A percentile compares a stretch with the other conserved stretches of the same genome.
phyloP scores from a whole-genome alignment of 78 protist genomes.

The Protostelium mycophagum region DNA sequence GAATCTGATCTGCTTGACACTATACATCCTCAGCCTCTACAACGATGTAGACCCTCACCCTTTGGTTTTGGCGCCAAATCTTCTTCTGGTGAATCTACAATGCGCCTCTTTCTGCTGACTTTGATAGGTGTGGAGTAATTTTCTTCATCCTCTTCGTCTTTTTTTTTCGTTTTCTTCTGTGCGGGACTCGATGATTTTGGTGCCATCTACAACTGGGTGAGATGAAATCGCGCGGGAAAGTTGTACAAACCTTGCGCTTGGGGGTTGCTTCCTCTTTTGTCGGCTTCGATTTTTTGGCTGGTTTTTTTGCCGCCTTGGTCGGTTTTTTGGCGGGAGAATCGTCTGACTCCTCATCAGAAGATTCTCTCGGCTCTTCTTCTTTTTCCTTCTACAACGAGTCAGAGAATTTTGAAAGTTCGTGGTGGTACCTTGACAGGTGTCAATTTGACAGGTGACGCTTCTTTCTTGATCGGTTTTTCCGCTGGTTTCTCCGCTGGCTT shows the following conservation, averaged over 20 bases:
- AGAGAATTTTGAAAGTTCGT: too few relatives aligned
- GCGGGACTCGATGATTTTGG: background rate
- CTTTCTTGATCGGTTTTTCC: background rate
- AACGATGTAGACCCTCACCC: too few relatives aligned
- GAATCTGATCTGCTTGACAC: background rate
- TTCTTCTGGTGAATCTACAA: background rate
- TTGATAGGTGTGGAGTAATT: background rate
- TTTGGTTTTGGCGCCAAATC: too few relatives aligned
- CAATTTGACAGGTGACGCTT: too few relatives aligned
- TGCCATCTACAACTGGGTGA: background rate
- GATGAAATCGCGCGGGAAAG: too few relatives aligned
- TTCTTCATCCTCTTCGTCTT: background rate
- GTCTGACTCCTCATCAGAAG: background rate
- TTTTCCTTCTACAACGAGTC: background rate
- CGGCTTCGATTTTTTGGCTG: background rate
- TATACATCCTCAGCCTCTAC: too few relatives aligned
- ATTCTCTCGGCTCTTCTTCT: background rate
- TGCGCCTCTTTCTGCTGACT: background rate
- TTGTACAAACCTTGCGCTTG: too few relatives aligned
- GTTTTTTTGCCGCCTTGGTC: background rate
- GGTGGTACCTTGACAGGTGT: background rate
- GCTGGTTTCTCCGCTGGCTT: background rate
- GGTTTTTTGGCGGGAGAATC: background rate
- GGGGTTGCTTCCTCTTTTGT: too few relatives aligned
- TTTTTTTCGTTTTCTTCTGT: background rate